Evolutionary conservation across 495 filamentous ascomycete species (phyloP).

Genomic region (Aspergillus heteromorphus): DNA sequence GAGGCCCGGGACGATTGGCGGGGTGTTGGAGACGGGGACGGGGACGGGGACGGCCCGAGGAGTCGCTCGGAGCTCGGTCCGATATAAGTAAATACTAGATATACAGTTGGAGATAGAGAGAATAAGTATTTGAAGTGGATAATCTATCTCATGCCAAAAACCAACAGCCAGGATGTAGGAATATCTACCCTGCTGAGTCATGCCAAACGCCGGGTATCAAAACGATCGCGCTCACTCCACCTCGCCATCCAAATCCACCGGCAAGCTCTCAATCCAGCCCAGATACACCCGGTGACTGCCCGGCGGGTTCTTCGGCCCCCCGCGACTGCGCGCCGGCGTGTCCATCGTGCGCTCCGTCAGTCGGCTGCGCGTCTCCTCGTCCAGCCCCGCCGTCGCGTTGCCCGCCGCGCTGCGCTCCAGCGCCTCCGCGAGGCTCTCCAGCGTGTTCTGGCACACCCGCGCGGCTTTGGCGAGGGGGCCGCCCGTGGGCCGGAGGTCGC

Average conservation of each 20-base stretch:
- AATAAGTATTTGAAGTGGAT: no score
- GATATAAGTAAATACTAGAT: no score
- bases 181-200: no score
- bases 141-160: no score
- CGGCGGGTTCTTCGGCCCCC: background rate
- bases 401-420: background rate
- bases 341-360: background rate
- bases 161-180: no score
- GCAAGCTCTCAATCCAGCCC: slow-evolving; percentile 16
- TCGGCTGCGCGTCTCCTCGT: background rate
- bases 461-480: background rate
- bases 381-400: background rate
- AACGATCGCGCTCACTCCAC: background rate
- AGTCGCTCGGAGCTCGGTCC: no score
- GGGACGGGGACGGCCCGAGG: no score
- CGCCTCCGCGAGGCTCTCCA: background rate
- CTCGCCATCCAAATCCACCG: slow-evolving; percentile 5
- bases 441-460: slow-evolving; percentile 1
- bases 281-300: background rate
- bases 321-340: background rate
- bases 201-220: background rate
- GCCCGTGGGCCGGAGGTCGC: background rate
- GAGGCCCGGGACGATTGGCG: no score
- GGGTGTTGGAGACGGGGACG: no score
- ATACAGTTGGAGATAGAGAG: no score